Evolutionary conservation across 257 asterid species (phyloP), one percentile per base, ranked within the genome.

Genomic region (Ocimum tenuiflorum): DNA sequence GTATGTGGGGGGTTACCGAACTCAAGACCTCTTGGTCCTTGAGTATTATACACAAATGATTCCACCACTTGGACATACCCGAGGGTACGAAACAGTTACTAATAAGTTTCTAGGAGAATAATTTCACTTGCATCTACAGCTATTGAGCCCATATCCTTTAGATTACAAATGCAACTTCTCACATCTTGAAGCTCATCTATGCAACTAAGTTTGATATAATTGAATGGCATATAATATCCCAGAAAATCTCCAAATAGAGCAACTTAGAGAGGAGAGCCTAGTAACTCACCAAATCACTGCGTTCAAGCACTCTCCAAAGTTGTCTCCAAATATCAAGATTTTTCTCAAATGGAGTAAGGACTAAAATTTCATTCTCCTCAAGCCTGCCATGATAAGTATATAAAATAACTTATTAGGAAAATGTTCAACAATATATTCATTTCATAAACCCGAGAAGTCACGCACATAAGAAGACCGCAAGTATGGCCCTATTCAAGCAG

Each of bases 281-380:
- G 19, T 4, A 66, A 38, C 88, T 83, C 77, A 94, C 99, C 99
- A 94, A 81, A 78, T 94, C 99, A 81, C 97, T 86, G 45, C 99
- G 96, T 76, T 94, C 99, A 64, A 94, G 95, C 75, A 94, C 99
- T 82, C 99, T 90, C 99, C 99, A 94, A 70, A 94, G 99, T 74
- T 94, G 99, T 74, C 99, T 85, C 99, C 99, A 94, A 66, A 94
- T 94, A 82, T 90, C 97, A 43, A 94, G 81, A 72, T 94, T 94
- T 82, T 94, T 94, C 82, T 94, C 99, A 79, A 94, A 94, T 70
- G 99, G 99, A 29, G 99, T 94, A 62, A 94, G 86, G 67, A 94
- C 96, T 49, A 94, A 85, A 47, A 80, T 90, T 81, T 90, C 95
- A 23, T 94, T 94, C 76, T 90, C 96, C 80, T 94, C 99, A 63